Evolutionary conservation across 2,329 filamentous ascomycete genomes (phyloP).

Genomic region (Aspergillus hiratsukae): DNA sequence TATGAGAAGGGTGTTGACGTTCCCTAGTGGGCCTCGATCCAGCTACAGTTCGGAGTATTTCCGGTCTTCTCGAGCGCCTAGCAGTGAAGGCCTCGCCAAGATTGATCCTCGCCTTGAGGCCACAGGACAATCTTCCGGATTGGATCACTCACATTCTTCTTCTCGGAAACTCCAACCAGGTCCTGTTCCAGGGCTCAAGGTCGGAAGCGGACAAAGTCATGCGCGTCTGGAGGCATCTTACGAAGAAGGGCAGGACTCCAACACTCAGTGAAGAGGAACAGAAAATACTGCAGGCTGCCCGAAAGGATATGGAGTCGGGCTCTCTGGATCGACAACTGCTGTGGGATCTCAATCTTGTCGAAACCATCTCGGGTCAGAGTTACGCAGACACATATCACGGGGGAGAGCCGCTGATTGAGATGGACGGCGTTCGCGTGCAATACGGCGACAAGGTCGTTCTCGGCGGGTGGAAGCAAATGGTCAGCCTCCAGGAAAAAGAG

Average conservation of each 20-base stretch:
- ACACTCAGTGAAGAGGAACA: slow-evolving; percentile 5
- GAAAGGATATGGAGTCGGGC: slow-evolving; percentile 15
- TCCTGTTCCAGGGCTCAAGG: slow-evolving; percentile 64
- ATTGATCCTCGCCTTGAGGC: slow-evolving; percentile 71
- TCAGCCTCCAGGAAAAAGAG: slow-evolving; percentile 46
- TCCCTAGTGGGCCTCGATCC: slow-evolving; percentile 79
- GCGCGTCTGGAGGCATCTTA: slow-evolving; percentile 26
- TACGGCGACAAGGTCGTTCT: slow-evolving; percentile 76
- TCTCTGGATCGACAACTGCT: slow-evolving; percentile 22
- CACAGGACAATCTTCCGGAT: slow-evolving; percentile 79
- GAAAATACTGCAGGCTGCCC: slow-evolving; percentile 8
- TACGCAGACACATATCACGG: slow-evolving; percentile 19
- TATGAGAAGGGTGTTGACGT: slow-evolving; percentile 10
- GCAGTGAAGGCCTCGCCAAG: slow-evolving; percentile 64
- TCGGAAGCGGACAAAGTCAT: slow-evolving; percentile 51
- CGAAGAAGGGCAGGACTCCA: slow-evolving; percentile 1
- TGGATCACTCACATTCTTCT: slow-evolving; percentile 87
- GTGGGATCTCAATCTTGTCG: slow-evolving; percentile 18
- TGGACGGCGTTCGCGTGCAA: slow-evolving; percentile 75
- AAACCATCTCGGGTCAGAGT: slow-evolving; percentile 13
- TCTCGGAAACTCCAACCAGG: slow-evolving; percentile 61
- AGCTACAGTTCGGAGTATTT: slow-evolving; percentile 68
- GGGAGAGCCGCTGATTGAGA: slow-evolving; percentile 75
- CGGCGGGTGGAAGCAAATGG: slow-evolving; percentile 69
- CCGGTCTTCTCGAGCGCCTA: slow-evolving; percentile 63